Base-by-base conservation (phyloP, 805 yeast genomes). In the Hanseniaspora lindneri region DNA sequence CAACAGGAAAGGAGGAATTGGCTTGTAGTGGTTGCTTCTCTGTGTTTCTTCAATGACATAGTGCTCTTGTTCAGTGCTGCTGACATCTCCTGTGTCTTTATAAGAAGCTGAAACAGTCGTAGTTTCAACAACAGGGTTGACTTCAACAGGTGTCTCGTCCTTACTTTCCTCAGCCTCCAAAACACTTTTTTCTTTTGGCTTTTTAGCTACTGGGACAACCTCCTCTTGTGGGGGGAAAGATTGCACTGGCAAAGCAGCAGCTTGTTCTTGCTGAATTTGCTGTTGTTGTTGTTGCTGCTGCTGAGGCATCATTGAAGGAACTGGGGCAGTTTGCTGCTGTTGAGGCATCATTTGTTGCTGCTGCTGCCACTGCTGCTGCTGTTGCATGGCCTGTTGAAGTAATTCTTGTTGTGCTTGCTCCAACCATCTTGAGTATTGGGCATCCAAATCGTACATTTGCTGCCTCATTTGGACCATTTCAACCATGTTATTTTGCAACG, bases 1-100 rank as follows among this genome's bases (percentile, higher is more conserved):
- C 35, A 77, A 66, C 60, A 83, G 72, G 58, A 81, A 83, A n/a
- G 83, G 84, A 11, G 94, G 94, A 52, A 81, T 79, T 53, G 80
- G 84, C 62, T 83, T 82, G 50, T 75, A 73, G 61, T 80, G 87
- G 14, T 60, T 53, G 16, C 72, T 67, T 49, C 69, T 62, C 51
- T 64, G 69, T 21, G 56, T 55, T 24, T 56, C 62, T 42, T 72
- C 72, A 24, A 68, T 72, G 27, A 67, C 52, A 47, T 66, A 65
- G 20, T 60, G 57, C 28, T 60, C 63, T 32, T 60, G 59, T 14
- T 57, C 23, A 33, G 21, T 5, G 21, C 5, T 17, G 13, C 23
- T 19, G 7, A 11, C 37, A 4, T 16, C 37, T 5, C 33, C 29
- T 19, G 36, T 24, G 10, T n/a, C 36, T 21, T 27, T 24, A 17